Evolutionary conservation across 176 grass and related monocot species (phyloP), one percentile per base, ranked within the genome.

Genomic region (Coix lacrymajobi): DNA sequence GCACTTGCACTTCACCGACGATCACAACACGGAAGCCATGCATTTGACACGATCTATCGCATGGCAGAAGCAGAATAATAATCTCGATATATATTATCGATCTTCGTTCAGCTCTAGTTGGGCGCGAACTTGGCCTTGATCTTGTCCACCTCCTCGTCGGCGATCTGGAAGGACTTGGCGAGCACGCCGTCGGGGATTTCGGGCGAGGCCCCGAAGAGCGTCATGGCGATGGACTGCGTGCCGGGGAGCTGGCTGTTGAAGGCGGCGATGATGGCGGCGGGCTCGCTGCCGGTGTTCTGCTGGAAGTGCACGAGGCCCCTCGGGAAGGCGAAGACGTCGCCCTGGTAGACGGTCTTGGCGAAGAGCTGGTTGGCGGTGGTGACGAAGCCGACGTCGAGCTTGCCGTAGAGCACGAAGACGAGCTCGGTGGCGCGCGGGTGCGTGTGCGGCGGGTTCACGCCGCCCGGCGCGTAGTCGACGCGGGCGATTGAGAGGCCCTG

Each of bases 181-280:
- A 97, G 91, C 69, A 97, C 89, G 25, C 72, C 64, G 62, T 83
- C 80, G 0, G 87, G 58, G 36, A 97, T 72, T 26, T 73, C 58
- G 1, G 88, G 92, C 24, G 58, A 48, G 3, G 94, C 84, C 4
- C 83, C 86, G 63, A 94, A 97, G 54, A 97, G 90, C 43, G 87
- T 70, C 61, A 62, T 51, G 76, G 92, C 85, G 61, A 97, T 29
- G 79, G 92, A 88, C 66, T 90, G 87, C 25, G 89, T 97, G 76
- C 94, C 92, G 7, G 87, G 92, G 22, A 97, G 75, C 90, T 97
- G 94, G 85, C 94, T 97, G 72, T 94, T 92, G 87, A 97, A 97
- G 0, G 89, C 94, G 1, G 92, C 78, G 22, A 97, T 39, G 60
- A 91, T 87, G 1, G 89, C 85, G 62, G 94, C 85, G 8, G 92